Evolutionary conservation across 371 early-diverging fungal species (phyloP).

Genomic region (Mucor piriformis): DNA sequence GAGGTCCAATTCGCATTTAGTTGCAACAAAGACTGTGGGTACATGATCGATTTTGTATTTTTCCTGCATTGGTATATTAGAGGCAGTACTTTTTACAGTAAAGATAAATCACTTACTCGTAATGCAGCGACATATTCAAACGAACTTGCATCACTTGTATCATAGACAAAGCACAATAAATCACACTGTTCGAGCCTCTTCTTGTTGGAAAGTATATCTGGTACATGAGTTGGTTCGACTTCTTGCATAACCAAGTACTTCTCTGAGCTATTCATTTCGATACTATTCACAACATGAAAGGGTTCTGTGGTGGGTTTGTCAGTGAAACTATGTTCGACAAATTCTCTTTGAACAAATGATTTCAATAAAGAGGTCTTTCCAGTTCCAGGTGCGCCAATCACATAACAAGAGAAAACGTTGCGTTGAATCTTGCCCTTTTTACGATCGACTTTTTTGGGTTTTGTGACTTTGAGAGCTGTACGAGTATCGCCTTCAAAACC

Average conservation of each 20-base stretch:
- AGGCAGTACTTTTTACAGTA: too few species aligned
- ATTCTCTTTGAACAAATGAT: constrained; percentile 84
- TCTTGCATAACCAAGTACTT: constrained; percentile 96
- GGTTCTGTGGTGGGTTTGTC: constrained; percentile 79
- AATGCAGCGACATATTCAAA: constrained; percentile 89
- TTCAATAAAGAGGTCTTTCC: constrained; percentile 92
- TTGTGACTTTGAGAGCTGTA: constrained; percentile 70
- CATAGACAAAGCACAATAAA: constrained; percentile 92
- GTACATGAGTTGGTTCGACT: constrained; percentile 76
- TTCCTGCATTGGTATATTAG: too few species aligned
- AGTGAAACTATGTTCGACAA: constrained; percentile 46
- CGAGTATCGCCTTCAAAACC: constrained; percentile 87
- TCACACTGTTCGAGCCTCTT: constrained; percentile 87
- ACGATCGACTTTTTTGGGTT: constrained; percentile 67
- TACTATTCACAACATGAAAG: constrained; percentile 89
- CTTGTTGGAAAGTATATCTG: constrained; percentile 78
- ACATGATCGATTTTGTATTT: constrained; percentile 82
- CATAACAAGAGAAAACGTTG: constrained; percentile 90
- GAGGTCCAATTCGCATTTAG: constrained; percentile 90
- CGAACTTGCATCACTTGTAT: constrained; percentile 91
- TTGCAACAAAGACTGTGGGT: constrained; percentile 91
- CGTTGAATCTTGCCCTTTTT: constrained; percentile 85
- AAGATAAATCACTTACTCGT: constrained; percentile 56
- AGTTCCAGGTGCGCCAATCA: constrained; percentile 90
- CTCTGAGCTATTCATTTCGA: constrained; percentile 91